Conservation (phyloP, 495 filamentous ascomycete genomes). For the Penicillium lividum region DNA sequence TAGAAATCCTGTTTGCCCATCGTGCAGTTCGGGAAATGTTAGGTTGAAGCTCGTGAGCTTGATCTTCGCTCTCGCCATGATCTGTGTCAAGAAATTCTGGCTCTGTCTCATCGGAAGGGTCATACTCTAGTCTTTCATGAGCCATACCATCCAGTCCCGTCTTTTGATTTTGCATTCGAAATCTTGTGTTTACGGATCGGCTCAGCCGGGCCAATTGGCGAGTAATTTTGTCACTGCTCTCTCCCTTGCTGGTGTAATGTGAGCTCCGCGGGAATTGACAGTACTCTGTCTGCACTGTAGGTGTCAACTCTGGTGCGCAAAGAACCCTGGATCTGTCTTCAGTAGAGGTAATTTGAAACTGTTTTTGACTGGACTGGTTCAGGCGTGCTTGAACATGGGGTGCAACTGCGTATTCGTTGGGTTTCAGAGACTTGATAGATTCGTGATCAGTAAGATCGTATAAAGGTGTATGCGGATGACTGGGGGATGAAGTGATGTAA, state of each 20-base stretch:
- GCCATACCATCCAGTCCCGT: not conserved
- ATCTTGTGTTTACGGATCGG: slow-evolving; percentile 3
- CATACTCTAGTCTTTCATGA: not conserved
- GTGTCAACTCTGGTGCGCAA: slow-evolving; percentile 7
- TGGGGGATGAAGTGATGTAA: not conserved
- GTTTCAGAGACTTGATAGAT: not conserved
- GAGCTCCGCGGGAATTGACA: slow-evolving; percentile 13
- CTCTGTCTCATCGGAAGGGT: slow-evolving; percentile 5
- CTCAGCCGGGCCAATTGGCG: slow-evolving; percentile 11
- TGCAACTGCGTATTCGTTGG: slow-evolving; percentile 4
- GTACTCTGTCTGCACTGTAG: slow-evolving; percentile 12
- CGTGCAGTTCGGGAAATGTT: slow-evolving; percentile 15
- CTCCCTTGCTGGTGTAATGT: slow-evolving; percentile 2
- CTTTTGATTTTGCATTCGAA: not conserved
- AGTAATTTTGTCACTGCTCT: not conserved
- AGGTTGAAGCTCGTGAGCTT: slow-evolving; percentile 9
- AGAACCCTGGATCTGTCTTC: slow-evolving; percentile 4
- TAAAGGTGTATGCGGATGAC: not conserved
- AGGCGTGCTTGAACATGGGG: slow-evolving; percentile 11
- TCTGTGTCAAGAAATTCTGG: slow-evolving; percentile 7
- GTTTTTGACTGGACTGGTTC: slow-evolving; percentile 9
- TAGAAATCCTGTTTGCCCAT: slow-evolving; percentile 21
- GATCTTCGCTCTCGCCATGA: slow-evolving; percentile 10
- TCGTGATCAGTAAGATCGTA: not conserved
- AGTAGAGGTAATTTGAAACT: not conserved